phyloP scores from a whole-genome alignment of 345 rosid species.

The Firmiana major region DNA sequence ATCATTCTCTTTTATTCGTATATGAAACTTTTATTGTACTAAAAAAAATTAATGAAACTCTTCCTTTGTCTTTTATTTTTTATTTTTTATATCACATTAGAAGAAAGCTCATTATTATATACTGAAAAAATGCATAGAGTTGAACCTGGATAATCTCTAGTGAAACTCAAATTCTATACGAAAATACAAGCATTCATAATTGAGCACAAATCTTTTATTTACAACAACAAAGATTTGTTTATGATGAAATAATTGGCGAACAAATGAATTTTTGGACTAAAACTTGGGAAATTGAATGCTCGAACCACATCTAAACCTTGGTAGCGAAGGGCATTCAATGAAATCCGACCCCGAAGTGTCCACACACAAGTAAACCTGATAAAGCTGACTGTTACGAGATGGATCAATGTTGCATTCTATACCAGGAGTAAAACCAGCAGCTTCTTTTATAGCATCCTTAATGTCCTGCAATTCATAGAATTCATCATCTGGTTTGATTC shows the following conservation, averaged over 20 bases:
- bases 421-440: slow-evolving; percentile 47
- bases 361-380: slow-evolving; percentile 57
- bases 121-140: too few species aligned
- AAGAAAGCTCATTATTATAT: too few species aligned
- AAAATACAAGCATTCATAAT: too few species aligned
- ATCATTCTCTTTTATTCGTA: too few species aligned
- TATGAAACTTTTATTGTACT: too few species aligned
- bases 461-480: slow-evolving; percentile 42
- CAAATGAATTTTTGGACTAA: not conserved
- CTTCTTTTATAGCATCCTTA: slow-evolving; percentile 43
- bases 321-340: slow-evolving; percentile 58
- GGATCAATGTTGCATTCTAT: slow-evolving; percentile 60
- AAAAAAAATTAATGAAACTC: too few species aligned
- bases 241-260: not conserved
- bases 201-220: too few species aligned
- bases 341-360: slow-evolving; percentile 62
- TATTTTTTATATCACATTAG: too few species aligned
- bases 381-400: slow-evolving; percentile 45
- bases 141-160: too few species aligned
- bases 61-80: too few species aligned
- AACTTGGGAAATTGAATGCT: slow-evolving; percentile 60
- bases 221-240: too few species aligned
- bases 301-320: slow-evolving; percentile 42
- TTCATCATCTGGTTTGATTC: slow-evolving; percentile 56
- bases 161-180: too few species aligned